These are phyloP conservation scores for Boletus pseudopeckii DNA, from an alignment of 768 basidiomycete species.

Conservation along the genomic window DNA sequence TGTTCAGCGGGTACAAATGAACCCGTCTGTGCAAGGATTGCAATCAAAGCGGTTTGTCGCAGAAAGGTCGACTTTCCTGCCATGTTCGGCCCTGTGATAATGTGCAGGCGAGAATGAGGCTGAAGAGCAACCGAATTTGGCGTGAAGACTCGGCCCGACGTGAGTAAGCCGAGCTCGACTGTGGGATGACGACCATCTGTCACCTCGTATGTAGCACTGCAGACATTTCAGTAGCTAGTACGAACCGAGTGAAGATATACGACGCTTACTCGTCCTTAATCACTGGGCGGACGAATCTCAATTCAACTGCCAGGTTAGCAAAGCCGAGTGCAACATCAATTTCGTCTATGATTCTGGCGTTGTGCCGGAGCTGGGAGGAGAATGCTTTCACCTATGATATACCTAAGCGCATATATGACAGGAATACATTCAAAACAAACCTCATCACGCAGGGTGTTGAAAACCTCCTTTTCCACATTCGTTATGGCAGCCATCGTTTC, in stretches of 20 bases:
- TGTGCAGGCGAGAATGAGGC: constrained; percentile 61
- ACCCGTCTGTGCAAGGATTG: constrained; percentile 88
- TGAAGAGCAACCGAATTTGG: constrained; percentile 75
- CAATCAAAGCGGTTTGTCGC: constrained; percentile 86
- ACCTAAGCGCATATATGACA: not conserved
- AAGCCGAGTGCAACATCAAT: constrained; percentile 83
- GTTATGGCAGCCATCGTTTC: constrained; percentile 52
- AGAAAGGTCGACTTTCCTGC: constrained; percentile 92
- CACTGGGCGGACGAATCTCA: constrained; percentile 69
- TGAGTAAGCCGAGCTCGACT: constrained; percentile 83
- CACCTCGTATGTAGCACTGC: constrained; percentile 60
- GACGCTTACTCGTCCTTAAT: constrained; percentile 64
- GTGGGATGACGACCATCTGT: constrained; percentile 86
- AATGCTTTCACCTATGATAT: constrained; percentile 56
- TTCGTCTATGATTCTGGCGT: constrained; percentile 80
- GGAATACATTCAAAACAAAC: constrained; percentile 33
- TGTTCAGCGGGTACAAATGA: constrained; percentile 89
- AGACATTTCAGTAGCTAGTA: not conserved
- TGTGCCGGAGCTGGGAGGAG: constrained; percentile 57
- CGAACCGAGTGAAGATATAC: not conserved
- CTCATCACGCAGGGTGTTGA: constrained; percentile 64
- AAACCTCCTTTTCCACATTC: constrained; percentile 67
- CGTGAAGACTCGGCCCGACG: constrained; percentile 71
- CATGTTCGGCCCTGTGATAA: constrained; percentile 96
- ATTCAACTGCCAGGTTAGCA: constrained; percentile 73